Percentiles rank a stretch among this genome's conserved stretches.
phyloP scores from a whole-genome alignment of 1,139 yeast species.

The Arxiozyma heterogenica region DNA sequence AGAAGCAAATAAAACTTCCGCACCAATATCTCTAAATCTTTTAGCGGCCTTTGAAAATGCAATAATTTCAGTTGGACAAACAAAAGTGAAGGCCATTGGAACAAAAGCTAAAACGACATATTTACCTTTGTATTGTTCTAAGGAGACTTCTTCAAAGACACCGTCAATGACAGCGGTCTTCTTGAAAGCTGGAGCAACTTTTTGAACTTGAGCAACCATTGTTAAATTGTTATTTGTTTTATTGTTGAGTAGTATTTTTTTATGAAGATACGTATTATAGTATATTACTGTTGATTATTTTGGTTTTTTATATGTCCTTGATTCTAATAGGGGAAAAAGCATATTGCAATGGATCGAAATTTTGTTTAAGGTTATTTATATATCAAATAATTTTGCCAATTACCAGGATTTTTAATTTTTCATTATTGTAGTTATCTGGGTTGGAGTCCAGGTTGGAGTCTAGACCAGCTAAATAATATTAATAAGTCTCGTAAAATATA shows the following conservation, averaged over 20 bases:
- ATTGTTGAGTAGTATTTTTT: no score
- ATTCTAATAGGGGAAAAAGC: no score
- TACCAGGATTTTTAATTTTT: background rate
- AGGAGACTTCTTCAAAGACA: constrained; percentile 83
- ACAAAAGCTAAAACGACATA: constrained; percentile 95
- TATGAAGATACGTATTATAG: no score
- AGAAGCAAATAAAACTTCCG: constrained; percentile 88
- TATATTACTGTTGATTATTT: no score
- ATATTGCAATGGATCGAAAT: background rate
- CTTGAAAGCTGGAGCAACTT: constrained; percentile 92
- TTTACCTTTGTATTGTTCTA: constrained; percentile 93
- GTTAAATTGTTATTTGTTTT: no score
- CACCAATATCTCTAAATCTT: constrained; percentile 79
- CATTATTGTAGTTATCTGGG: no score
- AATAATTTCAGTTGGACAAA: constrained; percentile 97
- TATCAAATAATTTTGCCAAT: background rate
- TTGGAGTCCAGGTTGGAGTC: background rate
- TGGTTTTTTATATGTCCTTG: background rate
- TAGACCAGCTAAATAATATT: background rate
- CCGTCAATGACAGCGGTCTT: constrained; percentile 97
- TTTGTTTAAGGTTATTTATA: background rate
- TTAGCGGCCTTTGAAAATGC: constrained; percentile 94
- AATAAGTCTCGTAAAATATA: no score
- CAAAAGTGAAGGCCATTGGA: constrained; percentile 98
- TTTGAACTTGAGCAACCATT: constrained; percentile 86